Conservation (phyloP, 129 eudicot species). For the Silybum marianum region DNA sequence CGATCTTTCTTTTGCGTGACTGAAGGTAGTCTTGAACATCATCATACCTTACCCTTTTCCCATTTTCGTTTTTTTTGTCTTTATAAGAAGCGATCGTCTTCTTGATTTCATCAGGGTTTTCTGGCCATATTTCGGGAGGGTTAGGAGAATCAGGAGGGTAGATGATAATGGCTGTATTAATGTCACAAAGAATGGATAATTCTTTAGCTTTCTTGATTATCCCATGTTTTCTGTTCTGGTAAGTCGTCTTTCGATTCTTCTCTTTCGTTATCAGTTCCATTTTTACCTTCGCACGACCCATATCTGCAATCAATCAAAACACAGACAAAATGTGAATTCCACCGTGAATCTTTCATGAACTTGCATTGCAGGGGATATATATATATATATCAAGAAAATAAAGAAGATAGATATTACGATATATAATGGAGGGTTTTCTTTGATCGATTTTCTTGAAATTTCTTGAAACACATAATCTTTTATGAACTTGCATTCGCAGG, state of each 20-base stretch:
- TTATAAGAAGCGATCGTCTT: conserved; percentile 34
- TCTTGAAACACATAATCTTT: too few relatives aligned
- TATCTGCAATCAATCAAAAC: background rate
- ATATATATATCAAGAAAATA: too few relatives aligned
- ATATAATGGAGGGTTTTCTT: too few relatives aligned
- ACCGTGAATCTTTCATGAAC: too few relatives aligned
- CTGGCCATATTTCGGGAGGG: conserved; percentile 46
- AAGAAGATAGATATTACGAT: too few relatives aligned
- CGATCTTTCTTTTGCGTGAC: conserved; percentile 47
- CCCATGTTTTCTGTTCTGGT: conserved; percentile 53
- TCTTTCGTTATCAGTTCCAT: conserved; percentile 57
- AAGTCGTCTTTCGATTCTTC: conserved; percentile 45
- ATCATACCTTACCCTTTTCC: conserved; percentile 24
- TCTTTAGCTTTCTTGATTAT: conserved; percentile 50
- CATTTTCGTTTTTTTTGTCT: conserved; percentile 24
- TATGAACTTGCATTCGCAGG: too few relatives aligned
- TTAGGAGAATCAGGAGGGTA: conserved; percentile 33
- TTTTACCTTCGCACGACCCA: conserved; percentile 33
- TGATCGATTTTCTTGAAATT: too few relatives aligned
- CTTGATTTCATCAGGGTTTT: conserved; percentile 25
- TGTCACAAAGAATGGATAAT: conserved; percentile 52
- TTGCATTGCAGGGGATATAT: too few relatives aligned
- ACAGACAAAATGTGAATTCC: background rate
- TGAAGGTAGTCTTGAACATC: conserved; percentile 39
- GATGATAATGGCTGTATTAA: conserved; percentile 37